Conservation (phyloP, 2,329 filamentous ascomycete species). For the Chaetomium olivaceum region DNA sequence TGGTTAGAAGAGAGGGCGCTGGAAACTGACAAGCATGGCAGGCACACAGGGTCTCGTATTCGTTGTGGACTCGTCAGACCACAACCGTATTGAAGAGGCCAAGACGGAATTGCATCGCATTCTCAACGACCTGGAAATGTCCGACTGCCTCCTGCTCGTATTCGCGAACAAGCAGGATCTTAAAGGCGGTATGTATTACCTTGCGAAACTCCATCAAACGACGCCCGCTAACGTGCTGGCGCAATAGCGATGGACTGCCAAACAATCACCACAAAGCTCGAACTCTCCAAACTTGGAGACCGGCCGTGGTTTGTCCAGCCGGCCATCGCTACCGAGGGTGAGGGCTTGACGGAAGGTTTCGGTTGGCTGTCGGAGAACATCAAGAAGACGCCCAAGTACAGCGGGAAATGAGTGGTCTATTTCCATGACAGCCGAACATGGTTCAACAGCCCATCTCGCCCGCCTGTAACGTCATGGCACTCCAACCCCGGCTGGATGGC, state of each 20-base stretch:
- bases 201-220: neutral
- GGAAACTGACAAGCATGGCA: conserved; percentile 39
- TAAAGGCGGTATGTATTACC: conserved; percentile 61
- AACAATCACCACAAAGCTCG: conserved; percentile 75
- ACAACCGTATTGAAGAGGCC: conserved; percentile 87
- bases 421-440: neutral
- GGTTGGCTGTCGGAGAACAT: conserved; percentile 84
- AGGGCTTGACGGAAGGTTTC: conserved; percentile 78
- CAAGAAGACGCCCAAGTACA: conserved; percentile 57
- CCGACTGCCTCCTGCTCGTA: conserved; percentile 88
- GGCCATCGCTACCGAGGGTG: conserved; percentile 78
- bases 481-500: neutral
- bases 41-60: conserved; percentile 98
- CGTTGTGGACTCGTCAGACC: conserved; percentile 95
- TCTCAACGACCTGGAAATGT: conserved; percentile 97
- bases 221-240: conserved; percentile 15
- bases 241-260: conserved; percentile 72
- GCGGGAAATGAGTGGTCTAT: conserved; percentile 21
- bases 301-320: conserved; percentile 85
- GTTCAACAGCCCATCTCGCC: neutral
- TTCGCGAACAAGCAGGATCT: conserved; percentile 99
- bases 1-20: no score
- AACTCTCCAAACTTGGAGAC: conserved; percentile 76
- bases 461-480: neutral
- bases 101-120: conserved; percentile 93